These are phyloP conservation scores for Aphelidium insulamus DNA, from an alignment of 371 early-diverging fungal genomes.

Conservation along the genomic window DNA sequence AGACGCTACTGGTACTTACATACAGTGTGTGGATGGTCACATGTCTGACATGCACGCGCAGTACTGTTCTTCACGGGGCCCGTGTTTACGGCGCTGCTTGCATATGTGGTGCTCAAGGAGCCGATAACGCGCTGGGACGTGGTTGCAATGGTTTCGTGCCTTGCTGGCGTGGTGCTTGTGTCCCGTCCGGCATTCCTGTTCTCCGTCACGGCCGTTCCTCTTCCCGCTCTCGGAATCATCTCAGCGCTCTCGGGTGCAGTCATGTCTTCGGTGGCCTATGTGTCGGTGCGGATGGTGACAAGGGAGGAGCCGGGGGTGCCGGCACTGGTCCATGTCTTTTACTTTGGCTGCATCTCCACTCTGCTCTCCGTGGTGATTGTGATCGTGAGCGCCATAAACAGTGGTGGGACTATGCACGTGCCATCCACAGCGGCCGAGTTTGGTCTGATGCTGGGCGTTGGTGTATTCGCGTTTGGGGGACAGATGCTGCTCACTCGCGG, in stretches of 20 bases:
- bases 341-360: conserved; percentile 37
- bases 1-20: conserved; percentile 28
- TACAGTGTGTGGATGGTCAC: background rate
- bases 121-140: conserved; percentile 33
- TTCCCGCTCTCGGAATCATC: background rate
- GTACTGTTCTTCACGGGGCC: conserved; percentile 57
- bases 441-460: conserved; percentile 18
- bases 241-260: conserved; percentile 32
- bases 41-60: background rate
- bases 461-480: conserved; percentile 38
- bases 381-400: conserved; percentile 12
- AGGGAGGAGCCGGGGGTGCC: no score
- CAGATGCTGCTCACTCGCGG: conserved; percentile 50
- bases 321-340: conserved; percentile 47
- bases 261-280: conserved; percentile 37
- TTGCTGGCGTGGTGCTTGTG: conserved; percentile 39
- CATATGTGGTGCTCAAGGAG: conserved; percentile 33
- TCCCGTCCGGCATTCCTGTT: conserved; percentile 39
- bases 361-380: conserved; percentile 9
- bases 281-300: conserved; percentile 42
- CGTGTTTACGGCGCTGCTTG: conserved; percentile 44
- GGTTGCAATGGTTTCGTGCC: conserved; percentile 21
- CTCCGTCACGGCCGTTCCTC: background rate
- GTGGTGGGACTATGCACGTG: conserved; percentile 5
- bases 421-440: conserved; percentile 12